These are phyloP conservation scores for Brettanomyces bruxellensis DNA, from an alignment of 805 yeast species.

Conservation along the genomic window DNA sequence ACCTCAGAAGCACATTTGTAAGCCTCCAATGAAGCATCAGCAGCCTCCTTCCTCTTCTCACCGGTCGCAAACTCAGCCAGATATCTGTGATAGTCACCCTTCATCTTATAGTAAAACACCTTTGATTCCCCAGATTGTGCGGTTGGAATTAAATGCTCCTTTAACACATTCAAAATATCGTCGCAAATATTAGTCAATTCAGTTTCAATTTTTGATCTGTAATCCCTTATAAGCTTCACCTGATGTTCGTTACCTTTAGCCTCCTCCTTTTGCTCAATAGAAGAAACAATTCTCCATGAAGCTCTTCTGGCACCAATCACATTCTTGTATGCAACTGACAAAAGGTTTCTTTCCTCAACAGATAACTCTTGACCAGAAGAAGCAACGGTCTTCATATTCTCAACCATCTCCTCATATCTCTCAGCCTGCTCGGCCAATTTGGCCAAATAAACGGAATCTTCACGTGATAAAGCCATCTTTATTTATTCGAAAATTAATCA, in stretches of 20 bases:
- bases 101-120: constrained; percentile 98
- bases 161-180: constrained; percentile 82
- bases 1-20: constrained; percentile 94
- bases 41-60: constrained; percentile 87
- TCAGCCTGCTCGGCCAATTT: constrained; percentile 99
- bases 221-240: constrained; percentile 81
- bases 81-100: constrained; percentile 99
- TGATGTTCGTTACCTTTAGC: constrained; percentile 90
- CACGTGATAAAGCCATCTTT: constrained; percentile 77
- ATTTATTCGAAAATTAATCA: no score
- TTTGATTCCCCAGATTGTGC: constrained; percentile 97
- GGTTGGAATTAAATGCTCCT: constrained; percentile 83
- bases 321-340: constrained; percentile 96
- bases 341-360: constrained; percentile 95
- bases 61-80: constrained; percentile 92
- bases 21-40: constrained; percentile 87
- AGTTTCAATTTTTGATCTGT: constrained; percentile 88
- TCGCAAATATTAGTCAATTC: constrained; percentile 92
- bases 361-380: constrained; percentile 91
- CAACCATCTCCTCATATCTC: constrained; percentile 99
- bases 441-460: constrained; percentile 96
- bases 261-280: constrained; percentile 97
- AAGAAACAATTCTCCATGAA: constrained; percentile 97
- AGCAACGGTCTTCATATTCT: constrained; percentile 96
- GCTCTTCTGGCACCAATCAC: constrained; percentile 99